These are phyloP conservation scores for Globisporangium sylvaticum DNA, from an alignment of 352 stramenopile species.

Conservation along the genomic window DNA sequence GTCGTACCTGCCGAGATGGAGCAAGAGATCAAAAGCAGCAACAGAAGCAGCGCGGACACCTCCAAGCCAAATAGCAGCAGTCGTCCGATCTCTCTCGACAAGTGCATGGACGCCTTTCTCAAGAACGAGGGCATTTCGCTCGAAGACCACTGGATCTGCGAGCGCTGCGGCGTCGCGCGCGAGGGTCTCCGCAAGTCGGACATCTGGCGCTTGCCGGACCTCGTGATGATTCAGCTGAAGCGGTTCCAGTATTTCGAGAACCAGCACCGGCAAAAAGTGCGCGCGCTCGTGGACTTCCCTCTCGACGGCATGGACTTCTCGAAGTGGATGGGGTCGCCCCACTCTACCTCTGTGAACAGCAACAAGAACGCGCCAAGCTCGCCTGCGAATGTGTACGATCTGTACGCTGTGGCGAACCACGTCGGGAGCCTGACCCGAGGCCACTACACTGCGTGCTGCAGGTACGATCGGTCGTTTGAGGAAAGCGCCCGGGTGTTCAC, in stretches of 20 bases:
- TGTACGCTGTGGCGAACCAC: slow-evolving; percentile 98
- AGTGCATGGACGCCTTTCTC: slow-evolving; percentile 74
- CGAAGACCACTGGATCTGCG: slow-evolving; percentile 74
- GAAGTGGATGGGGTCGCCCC: slow-evolving; percentile 47
- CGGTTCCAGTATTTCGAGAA: slow-evolving; percentile 87
- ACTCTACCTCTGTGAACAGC: background rate
- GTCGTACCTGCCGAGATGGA: slow-evolving; percentile 27
- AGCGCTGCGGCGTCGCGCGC: slow-evolving; percentile 58
- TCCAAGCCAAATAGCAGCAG: background rate
- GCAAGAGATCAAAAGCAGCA: slow-evolving; percentile 5
- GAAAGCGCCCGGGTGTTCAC: slow-evolving; percentile 56
- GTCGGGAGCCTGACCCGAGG: slow-evolving; percentile 92
- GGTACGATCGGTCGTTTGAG: slow-evolving; percentile 66
- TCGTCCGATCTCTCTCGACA: slow-evolving; percentile 41
- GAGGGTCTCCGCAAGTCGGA: slow-evolving; percentile 54
- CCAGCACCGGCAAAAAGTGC: slow-evolving; percentile 79
- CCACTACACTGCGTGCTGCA: slow-evolving; percentile 92
- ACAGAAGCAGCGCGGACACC: background rate
- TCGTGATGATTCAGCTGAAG: slow-evolving; percentile 89
- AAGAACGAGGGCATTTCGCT: slow-evolving; percentile 65
- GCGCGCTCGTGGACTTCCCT: slow-evolving; percentile 76
- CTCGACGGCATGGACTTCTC: slow-evolving; percentile 78
- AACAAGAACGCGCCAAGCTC: slow-evolving; percentile 4
- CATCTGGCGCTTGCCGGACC: slow-evolving; percentile 69
- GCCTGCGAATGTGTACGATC: slow-evolving; percentile 78